Evolutionary conservation across 805 yeast genomes (phyloP).

Genomic region (Candida awuae): DNA sequence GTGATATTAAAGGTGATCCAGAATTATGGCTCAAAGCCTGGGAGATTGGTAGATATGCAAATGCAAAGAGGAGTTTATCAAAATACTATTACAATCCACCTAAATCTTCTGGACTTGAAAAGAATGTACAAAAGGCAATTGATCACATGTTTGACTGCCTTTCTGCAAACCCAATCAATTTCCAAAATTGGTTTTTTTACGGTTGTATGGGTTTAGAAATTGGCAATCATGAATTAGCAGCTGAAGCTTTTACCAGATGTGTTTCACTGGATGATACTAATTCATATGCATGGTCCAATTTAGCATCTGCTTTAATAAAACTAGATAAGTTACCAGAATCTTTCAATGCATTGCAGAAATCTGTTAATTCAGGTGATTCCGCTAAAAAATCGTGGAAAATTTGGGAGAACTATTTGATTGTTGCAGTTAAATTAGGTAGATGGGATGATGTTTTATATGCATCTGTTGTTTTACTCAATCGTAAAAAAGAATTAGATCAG

Average conservation of each 20-base stretch:
- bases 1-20: conserved; percentile 78
- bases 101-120: conserved; percentile 38
- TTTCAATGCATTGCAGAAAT: conserved; percentile 73
- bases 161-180: conserved; percentile 60
- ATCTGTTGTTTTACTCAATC: conserved; percentile 49
- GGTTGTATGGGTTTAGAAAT: conserved; percentile 84
- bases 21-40: conserved; percentile 76
- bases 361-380: conserved; percentile 60
- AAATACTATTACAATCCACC: conserved; percentile 66
- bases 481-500: conserved; percentile 41
- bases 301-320: conserved; percentile 70
- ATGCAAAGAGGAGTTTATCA: conserved; percentile 80
- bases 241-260: conserved; percentile 89
- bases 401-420: conserved; percentile 79
- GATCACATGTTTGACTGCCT: conserved; percentile 69
- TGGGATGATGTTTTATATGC: conserved; percentile 87
- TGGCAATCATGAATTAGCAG: conserved; percentile 63
- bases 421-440: conserved; percentile 72
- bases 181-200: conserved; percentile 84
- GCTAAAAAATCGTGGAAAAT: conserved; percentile 75
- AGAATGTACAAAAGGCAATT: conserved; percentile 48
- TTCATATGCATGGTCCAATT: conserved; percentile 83
- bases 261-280: conserved; percentile 76
- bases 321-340: conserved; percentile 67
- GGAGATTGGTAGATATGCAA: conserved; percentile 73